Evolutionary conservation across 1,139 yeast genomes (phyloP), one percentile per base, ranked within the genome.

Genomic region (Yamadazyma friedrichii): DNA sequence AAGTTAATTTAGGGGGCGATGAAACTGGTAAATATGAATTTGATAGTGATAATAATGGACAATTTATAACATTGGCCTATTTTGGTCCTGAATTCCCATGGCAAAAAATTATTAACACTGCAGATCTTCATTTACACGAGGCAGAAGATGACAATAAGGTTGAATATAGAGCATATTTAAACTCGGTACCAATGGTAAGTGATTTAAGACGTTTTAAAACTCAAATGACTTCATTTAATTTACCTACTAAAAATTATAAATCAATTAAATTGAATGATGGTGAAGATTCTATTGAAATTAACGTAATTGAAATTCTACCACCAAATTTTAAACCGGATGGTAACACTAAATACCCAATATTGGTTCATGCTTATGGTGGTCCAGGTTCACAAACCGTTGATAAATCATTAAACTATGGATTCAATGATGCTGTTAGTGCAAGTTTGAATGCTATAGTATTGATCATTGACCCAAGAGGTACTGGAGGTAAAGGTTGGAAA

Each of bases 391-490:
- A 85, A 56, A 75, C 78, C 26, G 84, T 84, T 4, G 74, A 67
- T 35, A 76, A 83, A 42, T 56, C 67, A 31, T 84, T 75, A 50
- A 56, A 61, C 1, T 62, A 83, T 33, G 85, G 79, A 30, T 88
- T 88, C 59, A 86, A 85, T 54, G 84, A 84, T 35, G 73, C 84
- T 9, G 76, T 84, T 1, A 77, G 88, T 11, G 80, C 95, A 1
- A 67, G 77, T 3, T 63, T 86, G 41, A 83, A 86, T 53, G 84
- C 88, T 0, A 76, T 93, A 27, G 88, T 91, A 0, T 74, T 93
- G 31, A 77, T 83, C 26, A 84, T 93, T 29, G 99, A 93, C 53
- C 98, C 98, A 6, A 73, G 98, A 53, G 98, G 98, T 2, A 91
- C 98, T 0, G 96, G 91, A 3, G 89, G 86, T 26, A 80, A 82